Base-by-base conservation (phyloP, 2,329 filamentous ascomycete species). In the Epichloe sylvatica region DNA sequence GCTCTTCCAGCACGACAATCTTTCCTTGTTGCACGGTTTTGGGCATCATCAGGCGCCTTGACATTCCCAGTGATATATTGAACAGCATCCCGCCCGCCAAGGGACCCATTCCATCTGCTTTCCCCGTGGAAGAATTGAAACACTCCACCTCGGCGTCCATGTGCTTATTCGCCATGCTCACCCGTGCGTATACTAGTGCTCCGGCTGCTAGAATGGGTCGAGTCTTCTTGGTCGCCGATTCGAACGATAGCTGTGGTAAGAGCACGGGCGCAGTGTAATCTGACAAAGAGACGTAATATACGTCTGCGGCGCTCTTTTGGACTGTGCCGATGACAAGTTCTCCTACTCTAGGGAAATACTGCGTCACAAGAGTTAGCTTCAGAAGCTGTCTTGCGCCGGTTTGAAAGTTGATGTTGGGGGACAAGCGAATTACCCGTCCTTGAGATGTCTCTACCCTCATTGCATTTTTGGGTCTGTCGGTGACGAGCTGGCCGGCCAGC, bases 61-160 rank as follows among this genome's bases (percentile, higher is more conserved):
- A 84, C 75, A 96, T 86, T 2, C 81, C 84, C 1, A 85, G 72
- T 6, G 85, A 91, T 34, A 97, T 73, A 54, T 80, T 72, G 60
- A 90, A 96, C 25, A 94, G 68, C 84, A 94, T 96, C 12, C 92
- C 92, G 8, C 84, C 87, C 3, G 75, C 80, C 47, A 98, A 68
- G 6, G 86, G 86, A 0, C 92, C 92, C 15, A 97, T 72, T 0
- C 91, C 91, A 44, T 96, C 90, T 2, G 84, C 76, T 61, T 94
- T 95, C 25, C 91, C 91, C 0, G 90, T 96, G 1, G 83, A 77
- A 0, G 86, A 76, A 54, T 89, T 87, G 42, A 94, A 83, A 64
- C 92, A 97, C 60, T 94, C 88, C 42, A 98, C 72, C 68, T 97
- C 92, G 1, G 88, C 77, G 61, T 96, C 88, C 70, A 90, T 87